Evolutionary conservation across 1,139 yeast species (phyloP).

Genomic region (Saccharomyces hybrid): DNA sequence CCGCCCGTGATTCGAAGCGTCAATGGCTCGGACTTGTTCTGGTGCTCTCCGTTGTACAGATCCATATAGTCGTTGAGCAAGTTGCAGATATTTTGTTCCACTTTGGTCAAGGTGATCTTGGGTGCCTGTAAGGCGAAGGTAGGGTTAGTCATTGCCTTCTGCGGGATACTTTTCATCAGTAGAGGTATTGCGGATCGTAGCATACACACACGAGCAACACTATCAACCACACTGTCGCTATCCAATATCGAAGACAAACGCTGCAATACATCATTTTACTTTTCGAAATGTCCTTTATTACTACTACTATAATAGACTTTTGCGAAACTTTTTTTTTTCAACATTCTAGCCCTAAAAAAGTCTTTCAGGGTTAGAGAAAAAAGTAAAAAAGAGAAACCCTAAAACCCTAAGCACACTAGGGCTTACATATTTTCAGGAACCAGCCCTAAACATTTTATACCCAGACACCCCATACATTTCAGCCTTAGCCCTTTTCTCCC

Average conservation of each 20-base stretch:
- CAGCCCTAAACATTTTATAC: background rate
- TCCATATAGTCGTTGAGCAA: constrained; percentile 25
- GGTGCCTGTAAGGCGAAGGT: constrained; percentile 7
- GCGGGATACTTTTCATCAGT: constrained; percentile 5
- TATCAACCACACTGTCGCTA: background rate
- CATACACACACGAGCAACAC: background rate
- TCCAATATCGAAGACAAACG: background rate
- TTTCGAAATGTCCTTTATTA: background rate
- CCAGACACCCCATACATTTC: background rate
- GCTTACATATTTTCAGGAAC: background rate
- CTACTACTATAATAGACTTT: background rate
- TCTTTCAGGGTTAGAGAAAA: background rate
- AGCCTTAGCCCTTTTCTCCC: background rate
- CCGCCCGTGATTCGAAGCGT: constrained; percentile 90
- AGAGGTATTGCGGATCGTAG: background rate
- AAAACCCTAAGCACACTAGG: background rate
- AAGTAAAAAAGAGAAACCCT: background rate
- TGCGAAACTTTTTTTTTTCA: background rate
- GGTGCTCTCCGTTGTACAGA: constrained; percentile 16
- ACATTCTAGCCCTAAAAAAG: background rate
- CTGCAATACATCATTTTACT: background rate
- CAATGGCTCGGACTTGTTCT: constrained; percentile 24
- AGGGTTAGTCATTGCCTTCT: constrained; percentile 4
- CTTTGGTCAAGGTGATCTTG: constrained; percentile 15
- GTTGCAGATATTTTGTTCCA: constrained; percentile 24